Conservation (phyloP, 1,284 basidiomycete species). For the Irpex sp. region DNA sequence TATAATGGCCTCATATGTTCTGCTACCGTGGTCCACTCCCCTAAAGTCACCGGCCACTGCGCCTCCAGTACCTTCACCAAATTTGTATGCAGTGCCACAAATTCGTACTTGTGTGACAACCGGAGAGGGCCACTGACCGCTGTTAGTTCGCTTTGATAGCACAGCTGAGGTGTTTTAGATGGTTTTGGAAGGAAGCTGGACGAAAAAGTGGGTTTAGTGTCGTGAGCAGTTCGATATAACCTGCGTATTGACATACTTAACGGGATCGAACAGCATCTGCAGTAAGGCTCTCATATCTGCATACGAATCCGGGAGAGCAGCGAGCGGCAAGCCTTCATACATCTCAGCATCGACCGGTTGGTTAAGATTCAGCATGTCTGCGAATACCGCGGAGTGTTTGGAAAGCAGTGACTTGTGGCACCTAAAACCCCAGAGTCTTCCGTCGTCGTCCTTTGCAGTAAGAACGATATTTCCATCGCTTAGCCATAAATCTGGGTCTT, state of each 20-base stretch:
- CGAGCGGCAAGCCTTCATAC: neutral
- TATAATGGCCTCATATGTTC: no score
- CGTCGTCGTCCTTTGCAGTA: neutral
- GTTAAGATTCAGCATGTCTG: conserved; percentile 2
- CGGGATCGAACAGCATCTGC: neutral
- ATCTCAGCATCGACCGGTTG: neutral
- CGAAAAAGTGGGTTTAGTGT: no score
- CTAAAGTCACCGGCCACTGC: neutral
- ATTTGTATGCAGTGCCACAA: neutral
- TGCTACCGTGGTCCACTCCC: no score
- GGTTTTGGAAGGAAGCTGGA: no score
- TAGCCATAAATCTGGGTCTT: conserved; percentile 11
- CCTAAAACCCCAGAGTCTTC: conserved; percentile 2
- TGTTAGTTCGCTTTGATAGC: neutral
- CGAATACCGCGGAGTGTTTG: conserved; percentile 3
- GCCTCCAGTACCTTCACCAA: neutral
- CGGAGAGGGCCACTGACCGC: neutral
- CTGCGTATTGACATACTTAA: neutral
- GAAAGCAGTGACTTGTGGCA: conserved; percentile 11
- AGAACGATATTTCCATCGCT: conserved; percentile 16
- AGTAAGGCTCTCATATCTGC: neutral
- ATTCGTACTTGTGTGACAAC: neutral
- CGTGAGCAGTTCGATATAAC: no score
- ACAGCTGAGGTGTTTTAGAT: no score
- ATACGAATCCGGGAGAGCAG: neutral